phyloP scores from a whole-genome alignment of 129 eudicot species.

The Dittrichia graveolens region DNA sequence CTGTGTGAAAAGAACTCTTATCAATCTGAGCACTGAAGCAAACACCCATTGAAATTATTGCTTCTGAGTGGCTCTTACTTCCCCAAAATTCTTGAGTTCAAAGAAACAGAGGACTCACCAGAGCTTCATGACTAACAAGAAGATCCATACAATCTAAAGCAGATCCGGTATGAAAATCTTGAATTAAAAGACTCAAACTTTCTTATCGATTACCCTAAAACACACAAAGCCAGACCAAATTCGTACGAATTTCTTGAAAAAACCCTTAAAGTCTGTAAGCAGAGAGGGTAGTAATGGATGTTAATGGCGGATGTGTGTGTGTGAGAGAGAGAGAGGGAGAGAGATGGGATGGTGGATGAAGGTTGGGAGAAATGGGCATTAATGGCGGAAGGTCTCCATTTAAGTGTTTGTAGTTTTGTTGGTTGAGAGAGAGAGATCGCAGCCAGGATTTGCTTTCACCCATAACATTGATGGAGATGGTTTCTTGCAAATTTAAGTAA shows the following conservation, averaged over 20 bases:
- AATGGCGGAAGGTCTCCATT: slow-evolving; percentile 32
- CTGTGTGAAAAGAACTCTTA: slow-evolving; percentile 60
- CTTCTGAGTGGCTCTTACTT: not conserved
- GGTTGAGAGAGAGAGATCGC: slow-evolving; percentile 11
- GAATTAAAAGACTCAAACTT: slow-evolving; percentile 4
- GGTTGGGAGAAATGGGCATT: slow-evolving; percentile 45
- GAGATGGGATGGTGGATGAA: slow-evolving; percentile 25
- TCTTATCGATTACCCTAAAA: slow-evolving; percentile 1
- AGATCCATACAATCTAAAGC: slow-evolving; percentile 1
- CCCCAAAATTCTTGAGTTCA: slow-evolving; percentile 1
- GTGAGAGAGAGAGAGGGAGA: no score
- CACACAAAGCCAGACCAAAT: slow-evolving; percentile 17
- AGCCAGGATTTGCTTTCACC: slow-evolving; percentile 10
- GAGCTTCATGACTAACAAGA: slow-evolving; percentile 22
- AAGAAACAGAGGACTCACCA: slow-evolving; percentile 6
- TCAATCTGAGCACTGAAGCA: slow-evolving; percentile 69
- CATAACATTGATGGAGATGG: slow-evolving; percentile 36
- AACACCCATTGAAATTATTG: slow-evolving; percentile 57
- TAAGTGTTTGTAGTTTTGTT: slow-evolving; percentile 26
- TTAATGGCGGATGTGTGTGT: not conserved
- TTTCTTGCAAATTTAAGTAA: slow-evolving; percentile 1
- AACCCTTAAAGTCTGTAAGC: slow-evolving; percentile 15
- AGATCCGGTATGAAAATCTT: slow-evolving; percentile 35
- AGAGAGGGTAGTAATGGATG: slow-evolving; percentile 27
- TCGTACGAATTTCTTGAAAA: not conserved